phyloP scores from a whole-genome alignment of 2,329 filamentous ascomycete genomes.

The Emergomyces orientalis region DNA sequence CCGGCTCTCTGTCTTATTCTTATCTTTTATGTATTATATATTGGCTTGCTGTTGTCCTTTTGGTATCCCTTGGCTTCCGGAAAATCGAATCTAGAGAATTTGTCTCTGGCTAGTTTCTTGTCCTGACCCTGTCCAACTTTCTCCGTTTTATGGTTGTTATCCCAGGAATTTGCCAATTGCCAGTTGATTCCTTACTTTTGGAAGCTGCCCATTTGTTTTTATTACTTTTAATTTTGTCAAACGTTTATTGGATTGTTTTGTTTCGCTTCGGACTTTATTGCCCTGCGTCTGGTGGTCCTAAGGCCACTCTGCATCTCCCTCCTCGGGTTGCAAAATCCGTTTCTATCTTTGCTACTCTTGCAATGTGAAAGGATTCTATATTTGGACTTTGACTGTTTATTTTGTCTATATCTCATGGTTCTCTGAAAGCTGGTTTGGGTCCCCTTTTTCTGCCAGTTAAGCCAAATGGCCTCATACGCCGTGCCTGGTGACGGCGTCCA shows the following conservation, averaged over 20 bases:
- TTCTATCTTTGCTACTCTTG: neutral
- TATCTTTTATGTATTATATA: neutral
- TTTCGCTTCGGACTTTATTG: neutral
- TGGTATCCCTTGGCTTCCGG: neutral
- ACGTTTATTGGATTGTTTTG: neutral
- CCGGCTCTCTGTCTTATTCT: neutral
- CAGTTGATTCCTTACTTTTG: neutral
- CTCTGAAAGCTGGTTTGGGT: neutral
- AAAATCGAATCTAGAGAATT: neutral
- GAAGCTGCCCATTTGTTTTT: neutral
- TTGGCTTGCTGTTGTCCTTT: neutral
- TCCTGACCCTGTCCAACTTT: neutral
- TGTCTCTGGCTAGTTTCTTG: neutral
- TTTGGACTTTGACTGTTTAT: neutral
- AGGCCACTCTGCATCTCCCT: neutral
- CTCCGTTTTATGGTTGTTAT: neutral
- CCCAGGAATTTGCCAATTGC: neutral
- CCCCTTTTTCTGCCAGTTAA: neutral
- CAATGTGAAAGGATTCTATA: neutral
- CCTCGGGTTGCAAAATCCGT: neutral
- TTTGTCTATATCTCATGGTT: neutral
- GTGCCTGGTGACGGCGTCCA: slow-evolving; percentile 2
- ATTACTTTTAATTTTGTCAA: neutral
- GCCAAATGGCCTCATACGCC: slow-evolving; percentile 12
- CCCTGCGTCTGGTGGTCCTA: neutral